These are phyloP conservation scores for Colletotrichum kahawae DNA, from an alignment of 2,329 filamentous ascomycete species.

Conservation along the genomic window DNA sequence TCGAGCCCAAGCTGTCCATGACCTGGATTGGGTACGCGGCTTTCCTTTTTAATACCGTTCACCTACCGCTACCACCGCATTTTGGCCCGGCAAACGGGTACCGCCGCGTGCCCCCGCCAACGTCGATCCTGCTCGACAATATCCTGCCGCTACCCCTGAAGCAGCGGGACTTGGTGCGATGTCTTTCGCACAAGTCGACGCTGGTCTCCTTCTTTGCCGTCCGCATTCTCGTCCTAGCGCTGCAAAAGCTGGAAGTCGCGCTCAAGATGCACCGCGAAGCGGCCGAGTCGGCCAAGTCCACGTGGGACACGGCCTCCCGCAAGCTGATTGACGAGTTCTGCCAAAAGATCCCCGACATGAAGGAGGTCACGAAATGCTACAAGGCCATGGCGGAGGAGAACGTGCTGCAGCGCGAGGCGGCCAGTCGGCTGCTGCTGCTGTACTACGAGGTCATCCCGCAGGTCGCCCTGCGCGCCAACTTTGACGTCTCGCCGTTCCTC, in stretches of 20 bases:
- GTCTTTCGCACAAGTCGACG: constrained; percentile 77
- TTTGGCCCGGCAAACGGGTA: constrained; percentile 72
- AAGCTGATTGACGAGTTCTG: constrained; percentile 77
- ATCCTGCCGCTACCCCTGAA: constrained; percentile 84
- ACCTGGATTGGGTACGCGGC: constrained; percentile 96
- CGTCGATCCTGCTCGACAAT: constrained; percentile 81
- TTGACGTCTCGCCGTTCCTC: constrained; percentile 83
- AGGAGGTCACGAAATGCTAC: constrained; percentile 78
- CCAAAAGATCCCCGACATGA: constrained; percentile 79
- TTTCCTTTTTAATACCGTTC: constrained; percentile 82
- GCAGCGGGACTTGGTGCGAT: constrained; percentile 79
- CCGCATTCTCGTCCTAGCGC: constrained; percentile 76
- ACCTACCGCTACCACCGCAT: constrained; percentile 72
- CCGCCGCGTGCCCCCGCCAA: constrained; percentile 75
- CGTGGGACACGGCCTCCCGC: constrained; percentile 74
- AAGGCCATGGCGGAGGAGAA: constrained; percentile 72
- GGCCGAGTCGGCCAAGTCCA: constrained; percentile 36
- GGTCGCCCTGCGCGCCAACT: constrained; percentile 80
- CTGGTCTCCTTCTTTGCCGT: constrained; percentile 86
- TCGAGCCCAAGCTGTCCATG: constrained; percentile 89
- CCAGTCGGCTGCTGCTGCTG: constrained; percentile 78
- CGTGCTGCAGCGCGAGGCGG: constrained; percentile 76
- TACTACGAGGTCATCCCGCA: constrained; percentile 87
- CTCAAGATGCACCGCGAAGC: constrained; percentile 64
- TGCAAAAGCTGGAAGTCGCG: constrained; percentile 76